These are phyloP conservation scores for Thalia dealbata DNA, from an alignment of 176 grass and related monocot species.

Conservation along the genomic window DNA sequence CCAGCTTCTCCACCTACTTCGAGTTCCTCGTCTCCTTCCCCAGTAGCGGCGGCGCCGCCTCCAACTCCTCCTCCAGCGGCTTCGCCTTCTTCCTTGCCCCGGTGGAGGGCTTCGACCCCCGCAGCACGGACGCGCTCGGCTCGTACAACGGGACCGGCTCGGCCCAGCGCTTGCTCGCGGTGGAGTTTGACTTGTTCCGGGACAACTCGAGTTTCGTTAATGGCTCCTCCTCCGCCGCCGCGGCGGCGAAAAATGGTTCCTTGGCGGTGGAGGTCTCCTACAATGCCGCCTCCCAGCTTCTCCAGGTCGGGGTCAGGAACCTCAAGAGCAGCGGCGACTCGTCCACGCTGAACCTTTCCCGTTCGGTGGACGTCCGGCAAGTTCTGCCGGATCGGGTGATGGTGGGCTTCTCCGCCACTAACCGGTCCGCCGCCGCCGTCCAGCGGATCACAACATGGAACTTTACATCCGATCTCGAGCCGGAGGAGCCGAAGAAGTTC, in stretches of 20 bases:
- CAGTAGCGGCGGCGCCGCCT: not conserved
- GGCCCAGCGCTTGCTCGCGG: not conserved
- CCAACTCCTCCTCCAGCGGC: not conserved
- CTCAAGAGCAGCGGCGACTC: not conserved
- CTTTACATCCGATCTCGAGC: slow-evolving; percentile 1
- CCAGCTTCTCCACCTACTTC: slow-evolving; percentile 6
- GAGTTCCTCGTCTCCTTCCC: slow-evolving; percentile 7
- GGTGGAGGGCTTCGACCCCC: not conserved
- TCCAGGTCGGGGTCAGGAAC: not conserved
- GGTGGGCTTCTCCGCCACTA: slow-evolving; percentile 11
- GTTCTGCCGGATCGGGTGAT: not conserved
- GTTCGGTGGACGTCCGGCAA: not conserved
- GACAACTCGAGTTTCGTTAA: not conserved
- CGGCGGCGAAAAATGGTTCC: not conserved
- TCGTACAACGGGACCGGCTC: not conserved
- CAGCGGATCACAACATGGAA: not conserved
- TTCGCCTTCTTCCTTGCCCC: slow-evolving; percentile 13
- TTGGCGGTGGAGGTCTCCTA: not conserved
- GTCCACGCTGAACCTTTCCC: not conserved
- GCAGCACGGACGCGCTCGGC: not conserved
- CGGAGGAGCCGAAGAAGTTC: not conserved
- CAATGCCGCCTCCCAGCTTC: not conserved
- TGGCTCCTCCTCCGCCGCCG: not conserved
- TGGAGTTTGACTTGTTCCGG: slow-evolving; percentile 5
- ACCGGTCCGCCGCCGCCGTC: not conserved